A percentile compares a stretch with the other conserved stretches of the same genome.
These are phyloP conservation scores for Zizania palustris DNA, from an alignment of 202 grass and related monocot species.

Conservation along the genomic window DNA sequence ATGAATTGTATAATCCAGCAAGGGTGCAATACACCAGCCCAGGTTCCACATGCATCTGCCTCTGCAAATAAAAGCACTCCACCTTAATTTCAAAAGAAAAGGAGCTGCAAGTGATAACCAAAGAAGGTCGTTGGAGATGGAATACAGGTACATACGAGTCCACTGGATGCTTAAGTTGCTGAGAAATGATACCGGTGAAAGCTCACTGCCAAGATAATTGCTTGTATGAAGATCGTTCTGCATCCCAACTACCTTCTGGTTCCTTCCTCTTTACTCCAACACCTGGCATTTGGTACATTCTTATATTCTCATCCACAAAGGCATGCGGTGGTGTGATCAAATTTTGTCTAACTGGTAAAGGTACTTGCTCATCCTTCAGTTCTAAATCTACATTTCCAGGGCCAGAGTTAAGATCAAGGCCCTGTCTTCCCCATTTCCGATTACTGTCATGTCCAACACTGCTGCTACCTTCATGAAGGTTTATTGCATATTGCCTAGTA, in stretches of 20 bases:
- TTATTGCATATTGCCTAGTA: conserved; percentile 71
- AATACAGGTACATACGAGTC: conserved; percentile 29
- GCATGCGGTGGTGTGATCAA: conserved; percentile 53
- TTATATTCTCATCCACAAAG: conserved; percentile 68
- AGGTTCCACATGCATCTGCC: conserved; percentile 41
- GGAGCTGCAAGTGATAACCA: conserved; percentile 16
- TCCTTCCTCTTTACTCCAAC: conserved; percentile 86
- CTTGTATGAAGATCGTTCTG: conserved; percentile 73
- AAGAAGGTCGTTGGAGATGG: neutral
- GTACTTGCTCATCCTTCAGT: conserved; percentile 63
- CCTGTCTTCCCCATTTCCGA: conserved; percentile 72
- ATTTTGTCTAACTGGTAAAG: conserved; percentile 67
- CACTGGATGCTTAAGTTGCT: conserved; percentile 40
- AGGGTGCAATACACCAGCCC: conserved; percentile 43
- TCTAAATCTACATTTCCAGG: conserved; percentile 72
- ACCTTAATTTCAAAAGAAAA: conserved; percentile 33
- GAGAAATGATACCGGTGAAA: conserved; percentile 22
- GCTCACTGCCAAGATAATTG: conserved; percentile 78
- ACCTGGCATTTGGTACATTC: conserved; percentile 67
- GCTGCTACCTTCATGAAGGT: conserved; percentile 67
- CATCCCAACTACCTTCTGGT: conserved; percentile 81
- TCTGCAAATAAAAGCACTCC: conserved; percentile 55
- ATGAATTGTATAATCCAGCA: conserved; percentile 49
- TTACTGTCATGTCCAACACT: conserved; percentile 62
- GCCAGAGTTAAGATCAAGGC: conserved; percentile 89